A percentile compares a stretch with the other conserved stretches of the same genome.
Evolutionary conservation across 2,329 filamentous ascomycete species (phyloP).

Genomic region (Xylariaceae sp.): DNA sequence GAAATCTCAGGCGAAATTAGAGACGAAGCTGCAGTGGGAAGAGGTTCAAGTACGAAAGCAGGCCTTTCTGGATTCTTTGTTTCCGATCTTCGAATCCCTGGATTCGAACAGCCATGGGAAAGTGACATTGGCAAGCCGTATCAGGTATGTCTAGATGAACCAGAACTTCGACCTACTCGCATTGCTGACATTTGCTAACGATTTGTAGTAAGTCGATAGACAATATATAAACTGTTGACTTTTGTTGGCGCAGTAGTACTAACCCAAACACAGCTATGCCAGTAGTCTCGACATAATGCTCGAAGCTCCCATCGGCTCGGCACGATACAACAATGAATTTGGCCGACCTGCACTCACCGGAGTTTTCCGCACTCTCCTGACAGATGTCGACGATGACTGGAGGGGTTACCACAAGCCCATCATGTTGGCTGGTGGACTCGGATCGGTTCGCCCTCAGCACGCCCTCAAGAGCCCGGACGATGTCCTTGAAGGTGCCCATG

Average conservation of each 20-base stretch:
- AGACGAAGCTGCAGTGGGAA: conserved; percentile 88
- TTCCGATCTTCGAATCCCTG: conserved; percentile 88
- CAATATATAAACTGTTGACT: neutral
- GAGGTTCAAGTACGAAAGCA: conserved; percentile 89
- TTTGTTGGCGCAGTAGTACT: neutral
- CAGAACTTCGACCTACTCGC: neutral
- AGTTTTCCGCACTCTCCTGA: conserved; percentile 86
- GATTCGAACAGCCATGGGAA: conserved; percentile 81
- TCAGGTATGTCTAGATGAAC: conserved; percentile 42
- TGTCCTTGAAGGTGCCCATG: conserved; percentile 82
- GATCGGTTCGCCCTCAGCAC: conserved; percentile 85
- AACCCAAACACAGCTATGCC: conserved; percentile 54
- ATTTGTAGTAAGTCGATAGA: conserved; percentile 9
- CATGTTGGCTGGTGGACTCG: conserved; percentile 83
- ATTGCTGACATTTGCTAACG: neutral
- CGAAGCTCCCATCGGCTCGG: conserved; percentile 91
- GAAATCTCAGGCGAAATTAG: conserved; percentile 31
- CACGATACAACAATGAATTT: conserved; percentile 94
- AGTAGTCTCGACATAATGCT: conserved; percentile 97
- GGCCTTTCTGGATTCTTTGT: conserved; percentile 92
- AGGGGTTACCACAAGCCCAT: conserved; percentile 95
- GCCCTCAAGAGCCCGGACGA: conserved; percentile 77
- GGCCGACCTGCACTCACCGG: conserved; percentile 84
- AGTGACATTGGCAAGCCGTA: conserved; percentile 81
- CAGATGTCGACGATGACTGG: conserved; percentile 52